phyloP scores from a whole-genome alignment of 2,329 filamentous ascomycete species.

The Hymenoscyphus salicellus region DNA sequence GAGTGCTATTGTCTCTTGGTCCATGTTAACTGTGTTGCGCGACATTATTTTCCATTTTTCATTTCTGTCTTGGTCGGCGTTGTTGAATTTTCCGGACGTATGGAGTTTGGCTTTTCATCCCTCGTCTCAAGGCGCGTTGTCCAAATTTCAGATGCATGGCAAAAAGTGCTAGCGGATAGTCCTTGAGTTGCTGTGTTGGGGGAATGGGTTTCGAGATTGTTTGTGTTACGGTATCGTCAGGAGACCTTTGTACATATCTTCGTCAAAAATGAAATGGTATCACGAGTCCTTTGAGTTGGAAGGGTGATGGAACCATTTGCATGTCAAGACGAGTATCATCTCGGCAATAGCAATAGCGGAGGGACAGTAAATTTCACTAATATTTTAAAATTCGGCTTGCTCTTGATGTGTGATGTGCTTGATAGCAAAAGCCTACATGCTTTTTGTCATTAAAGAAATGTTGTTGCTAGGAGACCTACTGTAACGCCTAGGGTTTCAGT shows the following conservation, averaged over 20 bases:
- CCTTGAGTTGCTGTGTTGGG: slow-evolving; percentile 7
- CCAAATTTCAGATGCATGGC: not conserved
- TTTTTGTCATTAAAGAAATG: too few species aligned
- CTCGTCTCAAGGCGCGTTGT: not conserved
- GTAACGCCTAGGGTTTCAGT: not conserved
- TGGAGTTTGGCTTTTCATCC: slow-evolving; percentile 2
- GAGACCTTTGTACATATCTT: slow-evolving; percentile 29
- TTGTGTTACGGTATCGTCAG: not conserved
- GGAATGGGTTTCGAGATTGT: slow-evolving; percentile 12
- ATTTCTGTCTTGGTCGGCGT: slow-evolving; percentile 7
- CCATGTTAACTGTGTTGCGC: slow-evolving; percentile 22
- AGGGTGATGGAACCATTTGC: not conserved
- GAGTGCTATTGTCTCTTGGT: slow-evolving; percentile 20
- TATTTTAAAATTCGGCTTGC: not conserved
- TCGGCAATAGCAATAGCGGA: not conserved
- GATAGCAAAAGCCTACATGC: not conserved
- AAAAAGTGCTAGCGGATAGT: not conserved
- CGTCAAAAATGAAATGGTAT: slow-evolving; percentile 18
- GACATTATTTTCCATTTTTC: slow-evolving; percentile 29
- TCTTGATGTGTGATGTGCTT: not conserved
- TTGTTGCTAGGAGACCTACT: not conserved
- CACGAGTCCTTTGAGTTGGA: not conserved
- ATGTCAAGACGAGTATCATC: not conserved
- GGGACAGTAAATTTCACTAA: not conserved
- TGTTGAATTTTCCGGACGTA: slow-evolving; percentile 1